Conservation (phyloP, 345 rosid genomes). For the Corchorus olitorius region DNA sequence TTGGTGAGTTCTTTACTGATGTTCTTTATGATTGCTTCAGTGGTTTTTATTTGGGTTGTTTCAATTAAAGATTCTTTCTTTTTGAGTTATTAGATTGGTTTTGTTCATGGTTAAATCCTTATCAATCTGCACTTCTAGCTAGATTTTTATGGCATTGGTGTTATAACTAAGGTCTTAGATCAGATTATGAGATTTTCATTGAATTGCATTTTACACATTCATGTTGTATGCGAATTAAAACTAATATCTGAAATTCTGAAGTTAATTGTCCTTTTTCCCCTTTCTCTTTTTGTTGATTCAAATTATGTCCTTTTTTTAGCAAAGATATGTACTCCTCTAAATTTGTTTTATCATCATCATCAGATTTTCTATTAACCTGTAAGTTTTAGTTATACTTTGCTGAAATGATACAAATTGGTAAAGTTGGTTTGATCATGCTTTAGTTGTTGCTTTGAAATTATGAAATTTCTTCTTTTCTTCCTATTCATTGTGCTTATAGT, state of each 20-base stretch:
- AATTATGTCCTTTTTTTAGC: not conserved
- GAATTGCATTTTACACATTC: not conserved
- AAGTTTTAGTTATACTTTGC: not conserved
- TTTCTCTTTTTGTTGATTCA: not conserved
- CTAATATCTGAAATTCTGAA: not conserved
- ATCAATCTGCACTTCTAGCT: not conserved
- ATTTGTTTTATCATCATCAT: not conserved
- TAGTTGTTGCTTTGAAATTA: not conserved
- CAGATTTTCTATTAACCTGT: not conserved
- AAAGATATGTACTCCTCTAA: not conserved
- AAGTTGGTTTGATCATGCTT: constrained; percentile 6
- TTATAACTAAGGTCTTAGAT: not conserved
- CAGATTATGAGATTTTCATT: not conserved
- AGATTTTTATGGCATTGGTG: not conserved
- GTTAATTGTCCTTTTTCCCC: not conserved
- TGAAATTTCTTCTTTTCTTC: constrained; percentile 10
- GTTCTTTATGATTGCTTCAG: not conserved
- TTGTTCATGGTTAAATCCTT: not conserved
- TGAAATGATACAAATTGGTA: constrained; percentile 10
- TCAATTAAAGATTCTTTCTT: not conserved
- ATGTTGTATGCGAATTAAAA: not conserved
- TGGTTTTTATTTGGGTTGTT: not conserved
- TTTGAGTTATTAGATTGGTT: not conserved
- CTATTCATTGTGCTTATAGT: not conserved
- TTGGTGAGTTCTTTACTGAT: constrained; percentile 43